Base-by-base conservation (phyloP, 2,329 filamentous ascomycete genomes). In the Penicillium sp. region DNA sequence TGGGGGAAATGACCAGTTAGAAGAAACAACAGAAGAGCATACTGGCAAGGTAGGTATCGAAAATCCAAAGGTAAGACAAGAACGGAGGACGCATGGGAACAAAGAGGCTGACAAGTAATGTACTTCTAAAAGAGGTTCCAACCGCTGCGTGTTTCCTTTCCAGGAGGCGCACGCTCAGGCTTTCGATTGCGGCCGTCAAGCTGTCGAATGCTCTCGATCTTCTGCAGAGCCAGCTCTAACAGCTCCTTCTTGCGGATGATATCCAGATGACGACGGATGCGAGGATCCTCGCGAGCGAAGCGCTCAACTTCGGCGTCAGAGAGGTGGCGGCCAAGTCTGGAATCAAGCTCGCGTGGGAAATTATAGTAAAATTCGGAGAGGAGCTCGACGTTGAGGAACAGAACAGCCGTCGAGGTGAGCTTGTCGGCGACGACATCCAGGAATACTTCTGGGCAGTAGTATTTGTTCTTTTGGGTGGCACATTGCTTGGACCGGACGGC, bases 281-380 rank as follows among this genome's bases (percentile, higher is more conserved):
- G 94, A 16, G 91, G 89, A 68, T 99, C 95, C 74, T 99, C 94
- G 49, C 90, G 86, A 3, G 94, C 94, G 65, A 99, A 97, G 24
- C 85, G 84, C 70, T 99, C 93, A 5, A 97, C 84, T 67, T 97
- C 88, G 5, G 86, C 86, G 52, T 89, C 85, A 32, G 85, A 85
- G 57, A 97, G 81, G 65, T 91, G 88, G 24, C 91, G 86, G 43
- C 93, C 91, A 10, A 99, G 86, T 32, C 92, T 86, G 56, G 88
- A 79, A 72, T 99, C 94, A 11, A 99, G 83, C 71, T 97, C 92
- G 38, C 94, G 85, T 0, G 94, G 94, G 75, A 99, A 99, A 70
- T 94, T 92, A 77, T 97, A 96, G 78, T 96, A 97, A 72, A 97
- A 99, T 69, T 99, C 96, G 2, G 90, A 93, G 16, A 99, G 84